Conservation (phyloP, 441 rosid genomes). For the Adansonia gregorii region DNA sequence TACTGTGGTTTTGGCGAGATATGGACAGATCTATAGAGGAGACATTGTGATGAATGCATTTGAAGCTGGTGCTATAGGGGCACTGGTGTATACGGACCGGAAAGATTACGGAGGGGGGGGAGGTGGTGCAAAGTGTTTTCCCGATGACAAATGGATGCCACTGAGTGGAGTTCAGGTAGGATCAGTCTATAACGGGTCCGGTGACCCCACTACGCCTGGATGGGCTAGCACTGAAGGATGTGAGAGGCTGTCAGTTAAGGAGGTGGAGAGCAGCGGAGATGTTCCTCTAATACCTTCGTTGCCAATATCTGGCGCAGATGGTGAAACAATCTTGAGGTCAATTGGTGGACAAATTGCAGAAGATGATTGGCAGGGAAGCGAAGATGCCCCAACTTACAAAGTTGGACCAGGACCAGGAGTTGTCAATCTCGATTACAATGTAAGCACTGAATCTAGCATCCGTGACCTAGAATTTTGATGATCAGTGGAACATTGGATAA, state of each 20-base stretch:
- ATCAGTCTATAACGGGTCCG: slow-evolving; percentile 59
- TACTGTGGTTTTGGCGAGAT: slow-evolving; percentile 59
- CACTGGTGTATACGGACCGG: slow-evolving; percentile 63
- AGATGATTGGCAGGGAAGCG: slow-evolving; percentile 71
- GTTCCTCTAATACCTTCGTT: slow-evolving; percentile 74
- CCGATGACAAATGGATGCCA: slow-evolving; percentile 73
- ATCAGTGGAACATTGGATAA: not conserved
- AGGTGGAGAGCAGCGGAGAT: slow-evolving; percentile 59
- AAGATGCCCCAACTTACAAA: slow-evolving; percentile 56
- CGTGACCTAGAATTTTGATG: not conserved
- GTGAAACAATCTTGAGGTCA: slow-evolving; percentile 62
- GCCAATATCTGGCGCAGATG: slow-evolving; percentile 72
- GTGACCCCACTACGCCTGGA: slow-evolving; percentile 88
- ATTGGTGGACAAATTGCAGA: slow-evolving; percentile 55
- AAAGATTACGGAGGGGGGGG: slow-evolving; percentile 74
- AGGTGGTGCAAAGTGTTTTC: slow-evolving; percentile 61
- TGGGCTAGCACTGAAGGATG: slow-evolving; percentile 79
- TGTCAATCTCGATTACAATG: slow-evolving; percentile 61
- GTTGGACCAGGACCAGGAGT: slow-evolving; percentile 78
- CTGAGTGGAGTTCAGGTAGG: slow-evolving; percentile 93
- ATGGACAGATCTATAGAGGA: slow-evolving; percentile 73
- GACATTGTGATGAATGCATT: slow-evolving; percentile 71
- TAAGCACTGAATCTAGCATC: slow-evolving; percentile 38
- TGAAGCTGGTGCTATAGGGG: slow-evolving; percentile 69
- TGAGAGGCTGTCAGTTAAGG: slow-evolving; percentile 75